These are phyloP conservation scores for Exophiala sp. DNA, from an alignment of 2,329 filamentous ascomycete genomes.

Conservation along the genomic window DNA sequence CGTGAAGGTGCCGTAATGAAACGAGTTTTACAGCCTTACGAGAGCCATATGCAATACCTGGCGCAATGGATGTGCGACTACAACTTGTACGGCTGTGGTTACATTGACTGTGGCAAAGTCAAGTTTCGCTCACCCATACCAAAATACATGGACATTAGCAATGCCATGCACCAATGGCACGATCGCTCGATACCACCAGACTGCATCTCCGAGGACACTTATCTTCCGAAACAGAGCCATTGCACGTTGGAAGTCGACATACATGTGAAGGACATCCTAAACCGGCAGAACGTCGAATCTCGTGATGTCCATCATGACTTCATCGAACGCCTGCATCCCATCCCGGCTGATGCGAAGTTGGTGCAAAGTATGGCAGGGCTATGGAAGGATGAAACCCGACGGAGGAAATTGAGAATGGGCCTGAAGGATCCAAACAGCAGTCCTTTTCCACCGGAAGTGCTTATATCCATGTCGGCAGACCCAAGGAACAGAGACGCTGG, in stretches of 20 bases:
- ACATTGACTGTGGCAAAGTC: conserved; percentile 69
- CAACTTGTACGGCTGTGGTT: conserved; percentile 91
- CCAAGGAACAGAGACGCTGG: conserved; percentile 66
- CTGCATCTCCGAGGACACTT: conserved; percentile 59
- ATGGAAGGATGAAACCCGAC: conserved; percentile 84
- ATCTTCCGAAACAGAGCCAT: conserved; percentile 75
- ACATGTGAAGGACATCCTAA: conserved; percentile 81
- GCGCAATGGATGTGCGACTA: conserved; percentile 98
- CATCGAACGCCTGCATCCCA: conserved; percentile 64
- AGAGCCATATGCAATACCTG: conserved; percentile 87
- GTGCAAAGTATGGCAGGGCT: conserved; percentile 92
- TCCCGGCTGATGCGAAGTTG: conserved; percentile 68
- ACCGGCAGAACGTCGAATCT: conserved; percentile 70
- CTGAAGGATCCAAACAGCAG: conserved; percentile 62
- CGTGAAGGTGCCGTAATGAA: conserved; percentile 86
- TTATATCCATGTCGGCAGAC: conserved; percentile 87
- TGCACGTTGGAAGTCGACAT: conserved; percentile 89
- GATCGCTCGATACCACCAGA: conserved; percentile 63
- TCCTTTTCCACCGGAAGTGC: conserved; percentile 74
- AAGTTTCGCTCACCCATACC: conserved; percentile 76
- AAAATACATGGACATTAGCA: conserved; percentile 59
- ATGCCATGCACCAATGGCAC: conserved; percentile 71
- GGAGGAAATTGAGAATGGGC: conserved; percentile 70
- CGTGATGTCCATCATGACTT: conserved; percentile 86
- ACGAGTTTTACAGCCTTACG: conserved; percentile 80